phyloP scores from a whole-genome alignment of 2,329 filamentous ascomycete genomes.

The Xylariaceae sp. region DNA sequence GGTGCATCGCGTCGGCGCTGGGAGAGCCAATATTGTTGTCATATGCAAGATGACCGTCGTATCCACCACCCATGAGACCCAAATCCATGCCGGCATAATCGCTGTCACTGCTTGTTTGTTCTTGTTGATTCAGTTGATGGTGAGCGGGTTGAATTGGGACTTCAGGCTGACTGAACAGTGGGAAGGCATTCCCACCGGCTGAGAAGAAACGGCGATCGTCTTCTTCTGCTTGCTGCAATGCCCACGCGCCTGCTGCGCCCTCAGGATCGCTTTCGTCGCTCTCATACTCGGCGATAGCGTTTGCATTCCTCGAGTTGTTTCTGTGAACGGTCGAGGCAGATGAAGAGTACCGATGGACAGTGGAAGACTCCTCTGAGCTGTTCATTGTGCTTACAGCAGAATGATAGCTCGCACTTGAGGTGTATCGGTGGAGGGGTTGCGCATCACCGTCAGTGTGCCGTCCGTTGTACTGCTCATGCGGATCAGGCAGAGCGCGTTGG shows the following conservation, averaged over 20 bases:
- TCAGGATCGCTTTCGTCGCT: slow-evolving; percentile 83
- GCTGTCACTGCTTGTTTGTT: slow-evolving; percentile 61
- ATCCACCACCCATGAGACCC: slow-evolving; percentile 68
- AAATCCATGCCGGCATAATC: slow-evolving; percentile 70
- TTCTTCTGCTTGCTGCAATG: slow-evolving; percentile 78
- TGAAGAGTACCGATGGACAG: slow-evolving; percentile 38
- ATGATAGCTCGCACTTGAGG: slow-evolving; percentile 38
- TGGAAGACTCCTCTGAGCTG: slow-evolving; percentile 33
- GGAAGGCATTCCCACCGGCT: slow-evolving; percentile 42
- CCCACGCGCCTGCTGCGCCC: slow-evolving; percentile 75
- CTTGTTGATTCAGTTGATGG: slow-evolving; percentile 38
- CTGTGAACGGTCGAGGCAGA: slow-evolving; percentile 39
- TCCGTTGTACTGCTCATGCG: slow-evolving; percentile 38
- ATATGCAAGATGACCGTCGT: slow-evolving; percentile 48
- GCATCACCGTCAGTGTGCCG: slow-evolving; percentile 43
- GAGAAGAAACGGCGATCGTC: slow-evolving; percentile 61
- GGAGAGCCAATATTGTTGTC: slow-evolving; percentile 44
- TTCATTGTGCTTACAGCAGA: slow-evolving; percentile 46
- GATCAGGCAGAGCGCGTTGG: slow-evolving; percentile 37
- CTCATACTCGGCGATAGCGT: slow-evolving; percentile 39
- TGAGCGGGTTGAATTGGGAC: slow-evolving; percentile 35
- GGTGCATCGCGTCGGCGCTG: slow-evolving; percentile 36
- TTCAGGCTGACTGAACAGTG: slow-evolving; percentile 39
- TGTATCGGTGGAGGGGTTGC: slow-evolving; percentile 40
- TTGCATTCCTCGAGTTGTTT: slow-evolving; percentile 33